Conservation (phyloP, 2,329 filamentous ascomycete species). For the Penicillium brevicompactum region DNA sequence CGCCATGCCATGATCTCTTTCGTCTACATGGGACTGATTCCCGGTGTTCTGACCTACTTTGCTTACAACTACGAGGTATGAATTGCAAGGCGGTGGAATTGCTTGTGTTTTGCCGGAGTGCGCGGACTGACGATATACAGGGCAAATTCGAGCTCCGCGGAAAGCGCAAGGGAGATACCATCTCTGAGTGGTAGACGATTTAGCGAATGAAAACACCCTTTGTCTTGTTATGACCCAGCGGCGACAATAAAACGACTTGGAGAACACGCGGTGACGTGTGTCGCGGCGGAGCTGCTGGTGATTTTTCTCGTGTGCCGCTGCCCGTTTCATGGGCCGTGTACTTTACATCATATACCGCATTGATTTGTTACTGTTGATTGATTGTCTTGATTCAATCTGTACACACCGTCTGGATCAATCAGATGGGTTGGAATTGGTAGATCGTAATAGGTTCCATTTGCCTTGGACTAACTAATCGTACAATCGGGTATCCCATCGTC, state of each 20-base stretch:
- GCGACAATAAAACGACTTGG: not conserved
- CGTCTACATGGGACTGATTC: constrained; percentile 74
- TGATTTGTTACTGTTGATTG: constrained; percentile 18
- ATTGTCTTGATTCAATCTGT: not conserved
- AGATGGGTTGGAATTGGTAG: not conserved
- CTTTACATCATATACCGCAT: constrained; percentile 38
- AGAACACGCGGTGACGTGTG: constrained; percentile 3
- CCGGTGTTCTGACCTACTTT: constrained; percentile 68
- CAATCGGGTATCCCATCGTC: constrained; percentile 13
- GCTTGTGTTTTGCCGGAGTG: not conserved
- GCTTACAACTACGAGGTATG: constrained; percentile 86
- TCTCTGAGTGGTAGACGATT: constrained; percentile 69
- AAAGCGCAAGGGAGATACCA: constrained; percentile 85
- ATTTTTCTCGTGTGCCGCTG: constrained; percentile 11
- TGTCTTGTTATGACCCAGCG: not conserved
- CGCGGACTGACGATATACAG: constrained; percentile 50
- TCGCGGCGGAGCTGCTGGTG: not conserved
- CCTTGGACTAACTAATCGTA: constrained; percentile 14
- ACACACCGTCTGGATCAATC: no score
- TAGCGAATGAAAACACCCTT: constrained; percentile 24
- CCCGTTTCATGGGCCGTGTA: constrained; percentile 26
- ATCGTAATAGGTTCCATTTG: constrained; percentile 4
- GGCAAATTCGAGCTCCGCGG: constrained; percentile 83
- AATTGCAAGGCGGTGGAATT: constrained; percentile 25
- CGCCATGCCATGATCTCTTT: constrained; percentile 79